phyloP scores from a whole-genome alignment of 1,139 yeast species.

The Kodamaea ohmeri region DNA sequence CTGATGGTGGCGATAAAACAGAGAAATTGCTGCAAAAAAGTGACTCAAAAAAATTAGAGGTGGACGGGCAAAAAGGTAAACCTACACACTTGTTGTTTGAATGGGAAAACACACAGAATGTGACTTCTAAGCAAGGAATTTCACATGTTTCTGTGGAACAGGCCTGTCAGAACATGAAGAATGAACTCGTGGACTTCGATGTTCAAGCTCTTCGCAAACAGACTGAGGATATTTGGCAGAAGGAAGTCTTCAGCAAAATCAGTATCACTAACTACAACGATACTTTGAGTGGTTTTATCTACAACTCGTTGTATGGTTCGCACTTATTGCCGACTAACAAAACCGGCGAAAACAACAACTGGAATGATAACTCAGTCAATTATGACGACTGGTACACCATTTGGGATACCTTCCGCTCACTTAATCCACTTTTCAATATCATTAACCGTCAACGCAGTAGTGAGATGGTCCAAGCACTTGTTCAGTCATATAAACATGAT shows the following conservation, averaged over 20 bases:
- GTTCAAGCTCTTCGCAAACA: constrained; percentile 21
- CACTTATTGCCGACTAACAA: constrained; percentile 35
- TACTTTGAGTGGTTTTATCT: constrained; percentile 23
- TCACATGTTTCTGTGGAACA: constrained; percentile 30
- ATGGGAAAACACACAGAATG: constrained; percentile 14
- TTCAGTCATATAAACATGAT: constrained; percentile 30
- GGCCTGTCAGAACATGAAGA: constrained; percentile 29
- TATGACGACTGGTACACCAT: constrained; percentile 42
- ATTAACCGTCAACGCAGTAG: constrained; percentile 29
- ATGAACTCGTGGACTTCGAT: constrained; percentile 21
- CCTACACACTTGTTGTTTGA: constrained; percentile 20
- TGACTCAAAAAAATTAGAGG: background rate
- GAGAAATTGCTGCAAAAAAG: constrained; percentile 3
- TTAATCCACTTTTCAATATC: constrained; percentile 31
- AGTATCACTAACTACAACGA: constrained; percentile 20
- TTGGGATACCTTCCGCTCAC: constrained; percentile 39
- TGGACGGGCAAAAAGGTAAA: constrained; percentile 11
- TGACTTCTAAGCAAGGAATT: constrained; percentile 30
- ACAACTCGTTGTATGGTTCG: constrained; percentile 33
- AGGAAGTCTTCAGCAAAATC: constrained; percentile 26
- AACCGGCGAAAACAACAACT: constrained; percentile 35
- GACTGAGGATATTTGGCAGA: constrained; percentile 25
- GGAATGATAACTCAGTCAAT: constrained; percentile 25
- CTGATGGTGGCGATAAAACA: constrained; percentile 8
- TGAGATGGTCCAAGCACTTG: constrained; percentile 30